These are phyloP conservation scores for Dothiorella sarmentorum DNA, from an alignment of 2,329 filamentous ascomycete species.

Conservation along the genomic window DNA sequence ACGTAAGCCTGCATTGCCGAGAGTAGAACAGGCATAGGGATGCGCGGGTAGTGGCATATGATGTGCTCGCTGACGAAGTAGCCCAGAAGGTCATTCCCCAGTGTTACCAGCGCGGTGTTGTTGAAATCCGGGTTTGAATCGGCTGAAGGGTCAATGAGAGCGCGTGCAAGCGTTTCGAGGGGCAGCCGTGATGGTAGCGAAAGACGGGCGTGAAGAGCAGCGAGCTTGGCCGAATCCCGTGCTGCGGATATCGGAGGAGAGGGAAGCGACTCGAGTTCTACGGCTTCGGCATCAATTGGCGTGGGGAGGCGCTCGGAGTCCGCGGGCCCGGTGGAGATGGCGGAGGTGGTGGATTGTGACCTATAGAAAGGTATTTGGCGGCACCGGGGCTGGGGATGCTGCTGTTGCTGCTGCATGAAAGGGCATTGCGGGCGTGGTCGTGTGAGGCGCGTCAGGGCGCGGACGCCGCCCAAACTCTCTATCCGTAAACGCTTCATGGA, in stretches of 20 bases:
- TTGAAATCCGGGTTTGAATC: slow-evolving; percentile 80
- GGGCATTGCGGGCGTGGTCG: slow-evolving; percentile 44
- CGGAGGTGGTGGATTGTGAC: slow-evolving; percentile 26
- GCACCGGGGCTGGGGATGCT: slow-evolving; percentile 12
- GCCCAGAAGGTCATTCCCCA: slow-evolving; percentile 78
- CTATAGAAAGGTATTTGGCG: slow-evolving; percentile 22
- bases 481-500: slow-evolving; percentile 61
- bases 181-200: slow-evolving; percentile 78
- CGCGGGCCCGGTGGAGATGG: background rate
- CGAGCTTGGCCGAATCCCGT: slow-evolving; percentile 76
- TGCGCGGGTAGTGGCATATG: slow-evolving; percentile 81
- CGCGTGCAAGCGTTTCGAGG: slow-evolving; percentile 77
- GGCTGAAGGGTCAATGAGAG: slow-evolving; percentile 81
- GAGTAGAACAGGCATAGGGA: slow-evolving; percentile 85
- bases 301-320: background rate
- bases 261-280: slow-evolving; percentile 49
- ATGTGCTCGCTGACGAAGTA: slow-evolving; percentile 89
- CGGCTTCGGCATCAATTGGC: background rate
- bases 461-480: slow-evolving; percentile 56
- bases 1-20: slow-evolving; percentile 81
- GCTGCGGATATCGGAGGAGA: slow-evolving; percentile 70
- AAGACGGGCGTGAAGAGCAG: slow-evolving; percentile 86
- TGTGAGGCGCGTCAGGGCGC: slow-evolving; percentile 50
- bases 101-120: slow-evolving; percentile 76
- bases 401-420: slow-evolving; percentile 21